Evolutionary conservation across 805 yeast species (phyloP).

Genomic region (Saccharomycopsis sp.): DNA sequence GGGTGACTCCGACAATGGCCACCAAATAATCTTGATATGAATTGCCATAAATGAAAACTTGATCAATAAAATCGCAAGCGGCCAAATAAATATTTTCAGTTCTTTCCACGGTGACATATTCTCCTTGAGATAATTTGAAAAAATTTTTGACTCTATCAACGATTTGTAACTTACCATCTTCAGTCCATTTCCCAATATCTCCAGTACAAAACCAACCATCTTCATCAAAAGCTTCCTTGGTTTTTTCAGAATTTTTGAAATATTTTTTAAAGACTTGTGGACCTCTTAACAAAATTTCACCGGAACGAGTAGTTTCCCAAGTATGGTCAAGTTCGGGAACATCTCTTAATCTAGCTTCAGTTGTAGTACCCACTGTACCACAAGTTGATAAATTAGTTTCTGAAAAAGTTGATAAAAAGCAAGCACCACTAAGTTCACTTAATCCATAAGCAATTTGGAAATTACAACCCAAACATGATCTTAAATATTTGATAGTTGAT

Average conservation of each 20-base stretch:
- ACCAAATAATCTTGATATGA: not conserved
- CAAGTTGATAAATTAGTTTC: conserved; percentile 31
- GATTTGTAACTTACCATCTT: conserved; percentile 34
- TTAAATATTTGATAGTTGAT: conserved; percentile 42
- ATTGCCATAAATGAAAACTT: conserved; percentile 6
- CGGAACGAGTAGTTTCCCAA: conserved; percentile 26
- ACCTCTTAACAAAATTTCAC: conserved; percentile 49
- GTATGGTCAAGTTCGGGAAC: conserved; percentile 39
- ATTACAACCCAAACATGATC: conserved; percentile 36
- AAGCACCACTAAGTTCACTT: conserved; percentile 56
- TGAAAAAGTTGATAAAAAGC: conserved; percentile 28
- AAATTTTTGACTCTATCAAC: conserved; percentile 47
- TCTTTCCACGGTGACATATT: conserved; percentile 37
- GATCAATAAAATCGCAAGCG: conserved; percentile 21
- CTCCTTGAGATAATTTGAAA: conserved; percentile 26
- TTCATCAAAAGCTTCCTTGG: conserved; percentile 36
- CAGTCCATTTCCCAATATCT: conserved; percentile 40
- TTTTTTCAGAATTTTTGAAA: conserved; percentile 38
- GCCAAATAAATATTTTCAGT: conserved; percentile 32
- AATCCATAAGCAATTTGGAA: conserved; percentile 48
- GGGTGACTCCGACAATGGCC: conserved; percentile 21
- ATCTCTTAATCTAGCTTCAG: conserved; percentile 45
- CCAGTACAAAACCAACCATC: conserved; percentile 43
- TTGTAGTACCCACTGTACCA: conserved; percentile 40
- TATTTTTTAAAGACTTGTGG: conserved; percentile 44